These are phyloP conservation scores for Fistulifera pelliculosa DNA, from an alignment of 108 stramenopile species.

Conservation along the genomic window DNA sequence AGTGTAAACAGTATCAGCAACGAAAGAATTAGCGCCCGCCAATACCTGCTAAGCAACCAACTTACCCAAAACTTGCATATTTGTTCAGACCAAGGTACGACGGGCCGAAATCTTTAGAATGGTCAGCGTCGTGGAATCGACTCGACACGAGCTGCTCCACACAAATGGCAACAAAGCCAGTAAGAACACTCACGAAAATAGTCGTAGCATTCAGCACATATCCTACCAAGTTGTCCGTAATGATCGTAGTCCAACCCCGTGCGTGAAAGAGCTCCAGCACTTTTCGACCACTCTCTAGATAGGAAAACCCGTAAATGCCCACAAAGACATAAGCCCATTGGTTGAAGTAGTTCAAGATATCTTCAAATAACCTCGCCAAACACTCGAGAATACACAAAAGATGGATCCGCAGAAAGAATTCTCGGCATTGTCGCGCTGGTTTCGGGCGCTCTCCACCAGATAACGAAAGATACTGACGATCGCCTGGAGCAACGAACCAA, in stretches of 20 bases:
- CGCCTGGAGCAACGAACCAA: slow-evolving; percentile 61
- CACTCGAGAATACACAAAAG: slow-evolving; percentile 27
- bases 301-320: slow-evolving; percentile 71
- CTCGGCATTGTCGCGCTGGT: slow-evolving; percentile 14
- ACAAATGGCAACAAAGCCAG: slow-evolving; percentile 10
- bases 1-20: too few species aligned
- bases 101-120: slow-evolving; percentile 6
- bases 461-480: slow-evolving; percentile 29
- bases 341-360: slow-evolving; percentile 58
- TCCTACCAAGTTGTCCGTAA: slow-evolving; percentile 58
- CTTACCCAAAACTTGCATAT: slow-evolving; percentile 3
- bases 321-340: slow-evolving; percentile 67
- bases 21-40: background rate
- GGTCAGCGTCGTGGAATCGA: slow-evolving; percentile 1
- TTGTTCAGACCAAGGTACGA: background rate
- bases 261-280: slow-evolving; percentile 66
- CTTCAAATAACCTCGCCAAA: slow-evolving; percentile 32
- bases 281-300: slow-evolving; percentile 48
- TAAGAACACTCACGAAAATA: background rate
- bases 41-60: background rate
- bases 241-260: slow-evolving; percentile 64
- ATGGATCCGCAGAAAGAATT: slow-evolving; percentile 18
- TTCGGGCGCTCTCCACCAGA: slow-evolving; percentile 32
- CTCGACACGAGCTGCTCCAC: background rate
- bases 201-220: slow-evolving; percentile 16